A percentile compares a stretch with the other conserved stretches of the same genome.
phyloP scores from a whole-genome alignment of 106 monocot genomes.

The Allium fistulosum region DNA sequence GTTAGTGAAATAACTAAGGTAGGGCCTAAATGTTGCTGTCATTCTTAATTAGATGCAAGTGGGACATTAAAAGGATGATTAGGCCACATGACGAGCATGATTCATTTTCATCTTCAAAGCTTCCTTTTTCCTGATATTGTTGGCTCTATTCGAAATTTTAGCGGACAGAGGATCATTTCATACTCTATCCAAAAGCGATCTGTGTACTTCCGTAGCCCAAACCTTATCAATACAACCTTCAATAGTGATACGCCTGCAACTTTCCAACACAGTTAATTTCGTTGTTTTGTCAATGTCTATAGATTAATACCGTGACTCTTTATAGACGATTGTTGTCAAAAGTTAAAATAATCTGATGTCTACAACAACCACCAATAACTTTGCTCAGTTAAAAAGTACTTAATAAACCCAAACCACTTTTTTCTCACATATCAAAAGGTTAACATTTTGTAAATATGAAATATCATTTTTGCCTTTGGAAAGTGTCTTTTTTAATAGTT shows the following conservation, averaged over 20 bases:
- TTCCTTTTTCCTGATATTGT: not conserved
- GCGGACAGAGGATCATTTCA: not conserved
- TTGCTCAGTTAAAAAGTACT: not conserved
- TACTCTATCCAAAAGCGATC: not conserved
- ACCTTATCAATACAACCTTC: no score
- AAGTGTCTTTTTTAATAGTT: not conserved
- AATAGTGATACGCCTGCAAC: not conserved
- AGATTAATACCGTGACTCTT: not conserved
- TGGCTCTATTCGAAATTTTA: not conserved
- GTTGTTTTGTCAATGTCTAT: not conserved
- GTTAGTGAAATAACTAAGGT: not conserved
- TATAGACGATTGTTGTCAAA: no score
- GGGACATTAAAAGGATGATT: not conserved
- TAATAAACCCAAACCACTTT: no score
- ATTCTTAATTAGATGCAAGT: not conserved
- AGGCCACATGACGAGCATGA: not conserved
- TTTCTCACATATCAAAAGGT: no score
- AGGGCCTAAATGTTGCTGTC: conserved; percentile 1
- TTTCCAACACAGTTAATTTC: no score
- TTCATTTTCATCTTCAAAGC: not conserved
- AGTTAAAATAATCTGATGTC: no score
- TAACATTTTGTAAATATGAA: no score
- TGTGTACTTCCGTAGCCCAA: no score
- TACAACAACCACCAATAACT: no score
- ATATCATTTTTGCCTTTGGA: not conserved